Evolutionary conservation across 2,329 filamentous ascomycete species (phyloP).

Genomic region (Cryphonectria nitschkei): DNA sequence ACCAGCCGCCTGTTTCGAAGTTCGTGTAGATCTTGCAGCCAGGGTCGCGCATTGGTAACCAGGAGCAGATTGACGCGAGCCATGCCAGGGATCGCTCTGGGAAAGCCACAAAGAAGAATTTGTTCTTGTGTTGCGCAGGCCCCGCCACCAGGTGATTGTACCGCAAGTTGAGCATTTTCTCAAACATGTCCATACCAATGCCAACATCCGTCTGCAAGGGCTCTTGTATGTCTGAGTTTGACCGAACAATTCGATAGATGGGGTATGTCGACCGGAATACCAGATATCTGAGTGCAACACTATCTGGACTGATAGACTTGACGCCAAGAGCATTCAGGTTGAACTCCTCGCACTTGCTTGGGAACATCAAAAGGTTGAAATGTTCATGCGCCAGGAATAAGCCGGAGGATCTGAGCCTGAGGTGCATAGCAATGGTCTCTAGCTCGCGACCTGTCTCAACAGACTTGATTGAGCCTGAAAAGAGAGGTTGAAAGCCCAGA

Average conservation of each 20-base stretch:
- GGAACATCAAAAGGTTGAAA: conserved; percentile 46
- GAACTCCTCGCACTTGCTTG: conserved; percentile 43
- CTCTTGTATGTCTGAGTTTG: neutral
- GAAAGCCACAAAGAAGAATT: conserved; percentile 53
- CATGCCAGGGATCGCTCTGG: conserved; percentile 43
- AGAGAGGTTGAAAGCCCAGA: conserved; percentile 29
- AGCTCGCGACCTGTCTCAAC: conserved; percentile 4
- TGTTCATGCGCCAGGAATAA: conserved; percentile 39
- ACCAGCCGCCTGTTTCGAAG: conserved; percentile 50
- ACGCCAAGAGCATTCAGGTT: conserved; percentile 30
- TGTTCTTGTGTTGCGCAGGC: conserved; percentile 11
- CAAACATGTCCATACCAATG: conserved; percentile 11
- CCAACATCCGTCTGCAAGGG: neutral
- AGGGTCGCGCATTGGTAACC: conserved; percentile 47
- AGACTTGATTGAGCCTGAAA: conserved; percentile 34
- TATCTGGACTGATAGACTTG: conserved; percentile 24
- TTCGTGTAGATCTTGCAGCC: conserved; percentile 48
- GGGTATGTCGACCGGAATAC: conserved; percentile 40
- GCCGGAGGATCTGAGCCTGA: conserved; percentile 43
- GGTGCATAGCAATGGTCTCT: conserved; percentile 37
- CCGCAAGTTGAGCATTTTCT: conserved; percentile 16
- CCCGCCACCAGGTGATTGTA: conserved; percentile 21
- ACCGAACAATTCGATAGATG: conserved; percentile 16
- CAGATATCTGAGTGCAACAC: conserved; percentile 40
- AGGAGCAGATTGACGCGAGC: conserved; percentile 46